phyloP scores from a whole-genome alignment of 306 rosid species.

The Cucurbita pepo region DNA sequence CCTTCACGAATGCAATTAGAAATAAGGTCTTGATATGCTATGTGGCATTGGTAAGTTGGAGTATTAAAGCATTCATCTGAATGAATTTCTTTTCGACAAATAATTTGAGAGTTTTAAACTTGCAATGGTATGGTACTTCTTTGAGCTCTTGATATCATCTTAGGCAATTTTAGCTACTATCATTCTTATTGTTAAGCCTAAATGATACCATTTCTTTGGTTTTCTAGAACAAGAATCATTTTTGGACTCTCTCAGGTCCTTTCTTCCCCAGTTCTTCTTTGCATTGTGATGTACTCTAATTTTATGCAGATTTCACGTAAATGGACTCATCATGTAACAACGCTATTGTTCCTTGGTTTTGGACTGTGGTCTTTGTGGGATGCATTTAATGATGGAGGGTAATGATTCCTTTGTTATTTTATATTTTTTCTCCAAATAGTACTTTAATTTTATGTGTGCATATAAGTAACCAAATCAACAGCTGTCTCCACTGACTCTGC shows the following conservation, averaged over 20 bases:
- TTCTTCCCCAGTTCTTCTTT: neutral
- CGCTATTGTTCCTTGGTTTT: slow-evolving; percentile 67
- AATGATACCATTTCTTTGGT: neutral
- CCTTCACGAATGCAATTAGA: neutral
- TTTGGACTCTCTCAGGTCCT: neutral
- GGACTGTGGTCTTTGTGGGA: slow-evolving; percentile 91
- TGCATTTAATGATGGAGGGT: slow-evolving; percentile 62
- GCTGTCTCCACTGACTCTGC: neutral
- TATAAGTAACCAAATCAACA: neutral
- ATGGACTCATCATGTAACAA: slow-evolving; percentile 77
- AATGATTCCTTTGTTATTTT: slow-evolving; percentile 8
- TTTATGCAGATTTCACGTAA: slow-evolving; percentile 60
- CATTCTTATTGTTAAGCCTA: neutral
- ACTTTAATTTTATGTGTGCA: slow-evolving; percentile 2
- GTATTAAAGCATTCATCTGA: neutral
- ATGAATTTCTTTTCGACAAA: neutral
- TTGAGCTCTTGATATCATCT: neutral
- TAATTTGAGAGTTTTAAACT: neutral
- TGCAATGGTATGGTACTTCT: neutral
- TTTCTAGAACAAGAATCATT: neutral
- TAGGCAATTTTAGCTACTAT: neutral
- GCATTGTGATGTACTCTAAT: neutral
- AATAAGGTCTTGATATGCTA: neutral
- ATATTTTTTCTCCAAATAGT: neutral
- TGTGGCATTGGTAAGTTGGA: neutral